A percentile compares a stretch with the other conserved stretches of the same genome.
Evolutionary conservation across 495 filamentous ascomycete genomes (phyloP).

Genomic region (Rhypophila decipiens): DNA sequence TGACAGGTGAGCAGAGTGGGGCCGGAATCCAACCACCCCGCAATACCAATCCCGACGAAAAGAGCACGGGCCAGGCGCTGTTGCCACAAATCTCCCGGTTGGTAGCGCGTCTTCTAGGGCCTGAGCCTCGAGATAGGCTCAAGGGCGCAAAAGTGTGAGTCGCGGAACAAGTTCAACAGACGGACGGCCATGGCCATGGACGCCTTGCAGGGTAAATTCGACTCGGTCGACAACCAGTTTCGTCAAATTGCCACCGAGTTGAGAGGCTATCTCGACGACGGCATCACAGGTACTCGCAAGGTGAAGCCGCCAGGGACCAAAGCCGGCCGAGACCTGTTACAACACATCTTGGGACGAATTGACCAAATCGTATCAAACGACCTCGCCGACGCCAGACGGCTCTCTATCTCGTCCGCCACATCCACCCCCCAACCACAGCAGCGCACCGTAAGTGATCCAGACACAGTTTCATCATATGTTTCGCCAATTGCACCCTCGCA

Average conservation of each 20-base stretch:
- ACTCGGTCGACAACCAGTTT: slow-evolving; percentile 20
- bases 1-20: no score
- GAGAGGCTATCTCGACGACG: slow-evolving; percentile 16
- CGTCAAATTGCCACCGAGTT: slow-evolving; percentile 16
- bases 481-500: slow-evolving; percentile 1
- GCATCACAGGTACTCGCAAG: slow-evolving; percentile 12
- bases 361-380: slow-evolving; percentile 12
- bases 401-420: slow-evolving; percentile 7
- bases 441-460: no score
- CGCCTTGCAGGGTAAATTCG: slow-evolving; percentile 17
- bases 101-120: not conserved
- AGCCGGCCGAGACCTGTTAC: slow-evolving; percentile 18
- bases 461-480: slow-evolving; percentile 16
- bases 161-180: slow-evolving; percentile 13
- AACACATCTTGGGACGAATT: slow-evolving; percentile 17
- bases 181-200: slow-evolving; percentile 15
- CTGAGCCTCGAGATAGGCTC: not conserved
- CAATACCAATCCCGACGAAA: not conserved
- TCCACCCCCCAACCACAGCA: no score
- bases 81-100: slow-evolving; percentile 2
- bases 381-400: slow-evolving; percentile 5
- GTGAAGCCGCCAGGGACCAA: slow-evolving; percentile 23
- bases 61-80: slow-evolving; percentile 7
- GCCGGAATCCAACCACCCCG: no score
- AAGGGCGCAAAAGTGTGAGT: slow-evolving; percentile 1